Conservation (phyloP, 2,329 filamentous ascomycete genomes). For the Monascus ruber region DNA sequence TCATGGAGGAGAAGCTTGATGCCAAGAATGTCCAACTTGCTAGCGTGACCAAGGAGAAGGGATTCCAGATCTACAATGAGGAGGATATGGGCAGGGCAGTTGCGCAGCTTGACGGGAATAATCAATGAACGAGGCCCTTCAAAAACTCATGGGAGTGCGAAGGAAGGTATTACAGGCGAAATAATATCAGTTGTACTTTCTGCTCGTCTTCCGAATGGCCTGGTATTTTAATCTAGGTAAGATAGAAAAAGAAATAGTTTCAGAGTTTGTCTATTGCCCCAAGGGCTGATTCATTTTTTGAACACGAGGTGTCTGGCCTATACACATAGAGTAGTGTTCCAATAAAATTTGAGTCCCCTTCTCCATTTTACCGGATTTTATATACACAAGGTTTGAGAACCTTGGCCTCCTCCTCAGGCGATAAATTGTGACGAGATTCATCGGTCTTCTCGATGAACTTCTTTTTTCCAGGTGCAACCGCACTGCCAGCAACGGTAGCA, state of each 20-base stretch:
- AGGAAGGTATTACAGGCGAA: no score
- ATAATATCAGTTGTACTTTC: not conserved
- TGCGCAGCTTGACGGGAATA: constrained; percentile 48
- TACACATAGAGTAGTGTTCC: not conserved
- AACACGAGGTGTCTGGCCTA: not conserved
- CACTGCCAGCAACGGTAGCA: constrained; percentile 22
- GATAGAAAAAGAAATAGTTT: constrained; percentile 17
- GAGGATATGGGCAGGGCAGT: constrained; percentile 95
- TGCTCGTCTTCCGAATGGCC: constrained; percentile 2
- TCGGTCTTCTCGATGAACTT: constrained; percentile 48
- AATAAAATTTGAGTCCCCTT: no score
- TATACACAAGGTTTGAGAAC: constrained; percentile 94
- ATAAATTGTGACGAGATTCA: constrained; percentile 43
- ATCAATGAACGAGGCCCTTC: constrained; percentile 22
- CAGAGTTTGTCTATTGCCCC: constrained; percentile 5
- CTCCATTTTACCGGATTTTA: constrained; percentile 57
- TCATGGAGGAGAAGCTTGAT: constrained; percentile 99
- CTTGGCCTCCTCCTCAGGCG: constrained; percentile 50
- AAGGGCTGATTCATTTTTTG: not conserved
- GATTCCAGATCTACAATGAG: constrained; percentile 97
- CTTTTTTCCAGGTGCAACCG: constrained; percentile 28
- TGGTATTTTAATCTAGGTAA: constrained; percentile 10
- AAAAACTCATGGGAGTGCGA: no score
- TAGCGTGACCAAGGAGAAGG: constrained; percentile 93
- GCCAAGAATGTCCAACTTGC: constrained; percentile 97